Conservation (phyloP, 176 grass and related monocot species). For the Ensete ventricosum region DNA sequence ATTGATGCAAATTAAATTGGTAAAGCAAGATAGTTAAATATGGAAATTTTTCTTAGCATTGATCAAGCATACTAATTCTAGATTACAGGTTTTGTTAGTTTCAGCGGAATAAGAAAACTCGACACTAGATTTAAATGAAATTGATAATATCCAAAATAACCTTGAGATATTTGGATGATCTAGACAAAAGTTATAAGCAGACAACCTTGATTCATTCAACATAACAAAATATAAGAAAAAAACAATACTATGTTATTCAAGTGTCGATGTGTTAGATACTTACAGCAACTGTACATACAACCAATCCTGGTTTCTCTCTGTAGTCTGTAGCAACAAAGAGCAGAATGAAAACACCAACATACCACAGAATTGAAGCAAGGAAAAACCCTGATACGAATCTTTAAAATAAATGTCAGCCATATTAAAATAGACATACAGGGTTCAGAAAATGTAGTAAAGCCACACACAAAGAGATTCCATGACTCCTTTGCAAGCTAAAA, state of each 20-base stretch:
- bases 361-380: constrained; percentile 58
- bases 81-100: neutral
- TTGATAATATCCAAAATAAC: neutral
- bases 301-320: constrained; percentile 57
- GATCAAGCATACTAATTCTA: neutral
- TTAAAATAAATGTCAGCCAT: constrained; percentile 8
- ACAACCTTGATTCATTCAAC: neutral
- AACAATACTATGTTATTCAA: neutral
- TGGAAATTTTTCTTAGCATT: neutral
- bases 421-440: neutral
- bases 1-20: neutral
- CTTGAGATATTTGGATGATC: neutral
- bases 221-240: neutral
- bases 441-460: neutral
- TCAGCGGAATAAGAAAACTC: neutral
- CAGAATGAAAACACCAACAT: constrained; percentile 51
- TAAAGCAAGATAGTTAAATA: neutral
- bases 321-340: constrained; percentile 56
- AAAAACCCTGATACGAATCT: constrained; percentile 63
- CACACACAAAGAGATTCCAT: neutral
- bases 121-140: neutral
- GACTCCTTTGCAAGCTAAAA: neutral
- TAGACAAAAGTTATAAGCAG: neutral
- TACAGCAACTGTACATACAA: constrained; percentile 61
- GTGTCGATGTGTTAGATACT: constrained; percentile 15